These are phyloP conservation scores for Letharia lupina DNA, from an alignment of 495 filamentous ascomycete species.

Conservation along the genomic window DNA sequence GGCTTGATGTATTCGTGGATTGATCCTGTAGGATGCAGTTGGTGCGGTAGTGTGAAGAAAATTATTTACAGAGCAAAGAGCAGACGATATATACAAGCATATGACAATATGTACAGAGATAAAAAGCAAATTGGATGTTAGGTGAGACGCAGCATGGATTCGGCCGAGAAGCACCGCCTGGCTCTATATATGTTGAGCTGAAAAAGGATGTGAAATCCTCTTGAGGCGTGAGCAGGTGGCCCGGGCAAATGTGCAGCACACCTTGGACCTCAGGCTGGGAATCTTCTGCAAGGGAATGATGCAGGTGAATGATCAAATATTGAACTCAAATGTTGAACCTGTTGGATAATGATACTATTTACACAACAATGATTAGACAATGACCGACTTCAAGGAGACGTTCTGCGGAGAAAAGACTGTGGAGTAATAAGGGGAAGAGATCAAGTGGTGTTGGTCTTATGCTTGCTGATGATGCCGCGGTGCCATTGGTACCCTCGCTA, in stretches of 20 bases:
- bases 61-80: conserved; percentile 4
- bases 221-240: background rate
- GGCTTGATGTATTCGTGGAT: background rate
- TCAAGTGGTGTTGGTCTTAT: background rate
- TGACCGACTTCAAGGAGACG: background rate
- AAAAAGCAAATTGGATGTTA: background rate
- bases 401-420: background rate
- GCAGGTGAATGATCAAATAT: background rate
- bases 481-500: background rate
- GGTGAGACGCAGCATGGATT: background rate
- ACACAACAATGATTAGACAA: background rate
- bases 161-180: background rate
- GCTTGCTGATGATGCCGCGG: too few relatives aligned
- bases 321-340: background rate
- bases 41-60: background rate
- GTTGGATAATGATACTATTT: background rate
- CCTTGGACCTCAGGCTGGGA: background rate
- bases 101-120: conserved; percentile 12
- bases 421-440: background rate
- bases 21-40: background rate
- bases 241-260: background rate
- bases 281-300: too few relatives aligned
- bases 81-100: conserved; percentile 6
- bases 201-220: background rate
- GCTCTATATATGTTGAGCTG: background rate